Evolutionary conservation across 768 basidiomycete species (phyloP).

Genomic region (Pisolithus marmoratus): DNA sequence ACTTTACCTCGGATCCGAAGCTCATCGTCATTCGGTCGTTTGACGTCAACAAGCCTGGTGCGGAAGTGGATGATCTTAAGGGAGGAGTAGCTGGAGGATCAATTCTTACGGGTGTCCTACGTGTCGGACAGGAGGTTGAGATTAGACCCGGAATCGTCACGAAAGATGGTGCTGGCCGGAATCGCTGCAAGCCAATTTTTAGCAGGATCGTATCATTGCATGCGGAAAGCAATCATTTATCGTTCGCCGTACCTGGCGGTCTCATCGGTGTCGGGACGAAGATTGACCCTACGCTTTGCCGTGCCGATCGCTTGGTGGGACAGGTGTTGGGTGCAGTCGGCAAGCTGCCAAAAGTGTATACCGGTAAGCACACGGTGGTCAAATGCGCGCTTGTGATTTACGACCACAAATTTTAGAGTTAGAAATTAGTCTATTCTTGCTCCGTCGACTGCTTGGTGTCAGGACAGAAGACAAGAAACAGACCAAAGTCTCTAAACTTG

Average conservation of each 20-base stretch:
- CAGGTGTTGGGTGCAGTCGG: slow-evolving; percentile 95
- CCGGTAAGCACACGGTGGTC: slow-evolving; percentile 41
- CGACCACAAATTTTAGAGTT: slow-evolving; percentile 50
- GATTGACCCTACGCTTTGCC: slow-evolving; percentile 93
- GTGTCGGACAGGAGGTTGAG: slow-evolving; percentile 90
- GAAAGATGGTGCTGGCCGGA: slow-evolving; percentile 85
- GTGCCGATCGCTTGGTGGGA: slow-evolving; percentile 94
- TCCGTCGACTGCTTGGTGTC: slow-evolving; percentile 94
- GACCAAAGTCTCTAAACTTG: slow-evolving; percentile 89
- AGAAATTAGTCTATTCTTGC: slow-evolving; percentile 90
- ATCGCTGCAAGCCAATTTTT: slow-evolving; percentile 91
- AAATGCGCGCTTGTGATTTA: background rate
- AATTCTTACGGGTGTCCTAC: slow-evolving; percentile 87
- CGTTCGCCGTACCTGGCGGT: slow-evolving; percentile 96
- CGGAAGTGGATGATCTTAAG: slow-evolving; percentile 94
- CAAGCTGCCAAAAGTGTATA: slow-evolving; percentile 89
- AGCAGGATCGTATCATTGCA: slow-evolving; percentile 86
- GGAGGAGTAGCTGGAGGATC: slow-evolving; percentile 98
- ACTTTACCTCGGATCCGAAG: slow-evolving; percentile 86
- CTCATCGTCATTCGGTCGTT: slow-evolving; percentile 99
- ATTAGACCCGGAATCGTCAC: slow-evolving; percentile 97
- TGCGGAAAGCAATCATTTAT: slow-evolving; percentile 90
- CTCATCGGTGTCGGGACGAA: slow-evolving; percentile 97
- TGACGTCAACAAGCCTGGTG: slow-evolving; percentile 99
- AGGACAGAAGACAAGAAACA: slow-evolving; percentile 99